Evolutionary conservation across 23 red algal species (phyloP), one percentile per base, ranked within the genome.

Genomic region (Chondrus crispus): DNA sequence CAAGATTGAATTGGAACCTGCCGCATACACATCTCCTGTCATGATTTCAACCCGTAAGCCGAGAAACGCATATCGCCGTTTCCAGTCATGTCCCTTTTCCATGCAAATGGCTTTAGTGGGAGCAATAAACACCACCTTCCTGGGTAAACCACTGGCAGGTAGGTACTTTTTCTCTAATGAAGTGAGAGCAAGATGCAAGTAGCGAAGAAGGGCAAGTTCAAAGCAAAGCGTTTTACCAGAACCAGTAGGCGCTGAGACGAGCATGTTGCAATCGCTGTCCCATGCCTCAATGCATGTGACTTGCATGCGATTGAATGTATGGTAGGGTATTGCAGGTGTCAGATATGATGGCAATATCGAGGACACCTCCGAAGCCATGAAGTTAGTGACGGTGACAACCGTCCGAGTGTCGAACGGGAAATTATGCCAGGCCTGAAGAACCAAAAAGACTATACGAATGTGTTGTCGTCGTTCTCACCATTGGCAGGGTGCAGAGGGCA

Each of bases 181-280:
- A 33, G 49, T 37, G 44, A 85, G 54, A 9, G 42, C 64, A 28
- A 72, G 58, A 18, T 79, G 41, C 18, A 90, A 19, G 57, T 89
- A 57, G 30, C 93, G 85, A 35, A 86, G 55, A 64, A 95, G 86
- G 5, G 93, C 88, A 19, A 95, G 86, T 50, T 95, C 93, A 92
- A 95, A 95, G 43, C 88, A 64, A 24, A 83, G 33, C 19, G 93
- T 95, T 62, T 95, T 92, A 9, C 73, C 73, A 14, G 82, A 77
- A 40, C 93, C 93, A 28, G 93, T 95, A 33, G 93, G 93, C 43
- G 93, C 85, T 41, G 63, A 52, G 35, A 95, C 78, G 54, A 95
- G 72, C 5, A 95, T 29, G 57, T 95, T 95, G 29, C 60, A 46
- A 18, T 90, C 84, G 5, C 42, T 55, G n/a, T 37, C 24, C 74